Percentiles rank a stretch among this genome's conserved stretches.
Conservation (phyloP, 225 moss, liverwort and hornwort genomes). For the Asterella californica region DNA sequence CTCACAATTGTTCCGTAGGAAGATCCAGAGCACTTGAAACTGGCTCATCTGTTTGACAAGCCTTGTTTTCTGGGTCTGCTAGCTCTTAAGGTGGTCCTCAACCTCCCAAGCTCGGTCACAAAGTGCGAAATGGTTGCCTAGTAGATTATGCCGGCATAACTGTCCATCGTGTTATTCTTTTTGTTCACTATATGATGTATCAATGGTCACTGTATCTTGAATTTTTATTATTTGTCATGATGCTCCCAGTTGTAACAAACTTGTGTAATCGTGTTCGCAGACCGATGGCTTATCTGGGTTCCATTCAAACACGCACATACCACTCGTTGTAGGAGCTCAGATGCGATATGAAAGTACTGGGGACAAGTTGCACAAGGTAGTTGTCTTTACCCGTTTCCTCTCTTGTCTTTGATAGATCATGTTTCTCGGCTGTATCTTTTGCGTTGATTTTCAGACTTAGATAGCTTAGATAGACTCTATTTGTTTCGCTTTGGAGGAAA, state of each 20-base stretch:
- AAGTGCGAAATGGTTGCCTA: neutral
- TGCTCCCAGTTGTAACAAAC: neutral
- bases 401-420: neutral
- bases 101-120: neutral
- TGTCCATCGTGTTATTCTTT: neutral
- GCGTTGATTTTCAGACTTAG: neutral
- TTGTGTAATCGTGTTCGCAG: slow-evolving; percentile 31
- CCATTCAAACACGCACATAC: slow-evolving; percentile 97
- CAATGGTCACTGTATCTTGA: neutral
- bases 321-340: slow-evolving; percentile 92
- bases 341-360: slow-evolving; percentile 93
- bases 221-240: no score
- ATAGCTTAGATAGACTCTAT: neutral
- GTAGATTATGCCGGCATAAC: neutral
- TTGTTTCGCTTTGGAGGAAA: neutral
- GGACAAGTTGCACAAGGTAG: slow-evolving; percentile 77
- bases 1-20: slow-evolving; percentile 41
- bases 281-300: slow-evolving; percentile 90
- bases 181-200: neutral
- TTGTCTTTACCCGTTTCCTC: neutral
- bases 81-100: slow-evolving; percentile 71
- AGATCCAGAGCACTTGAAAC: slow-evolving; percentile 69
- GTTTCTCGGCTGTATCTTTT: neutral
- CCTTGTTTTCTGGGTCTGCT: slow-evolving; percentile 96
- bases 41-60: slow-evolving; percentile 98